Conservation (phyloP, 805 yeast genomes). For the Candida khao-thaluensis region DNA sequence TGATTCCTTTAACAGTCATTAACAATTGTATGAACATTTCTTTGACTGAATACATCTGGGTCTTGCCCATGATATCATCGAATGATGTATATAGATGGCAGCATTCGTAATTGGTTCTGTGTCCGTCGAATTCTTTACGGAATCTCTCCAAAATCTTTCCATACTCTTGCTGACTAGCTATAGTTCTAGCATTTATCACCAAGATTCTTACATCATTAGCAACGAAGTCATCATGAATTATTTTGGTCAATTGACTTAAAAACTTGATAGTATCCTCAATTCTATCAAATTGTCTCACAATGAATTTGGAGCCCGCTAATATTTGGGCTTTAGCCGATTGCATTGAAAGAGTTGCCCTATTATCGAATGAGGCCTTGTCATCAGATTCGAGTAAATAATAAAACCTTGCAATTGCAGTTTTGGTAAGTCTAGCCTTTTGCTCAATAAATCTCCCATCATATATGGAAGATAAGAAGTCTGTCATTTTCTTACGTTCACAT, state of each 20-base stretch:
- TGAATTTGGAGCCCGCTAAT: conserved; percentile 63
- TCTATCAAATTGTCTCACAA: conserved; percentile 63
- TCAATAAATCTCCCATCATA: conserved; percentile 87
- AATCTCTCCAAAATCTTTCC: conserved; percentile 40
- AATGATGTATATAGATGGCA: conserved; percentile 43
- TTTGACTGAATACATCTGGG: conserved; percentile 64
- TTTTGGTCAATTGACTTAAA: conserved; percentile 48
- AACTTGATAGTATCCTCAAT: conserved; percentile 73
- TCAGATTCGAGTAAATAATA: conserved; percentile 74
- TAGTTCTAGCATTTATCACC: conserved; percentile 51
- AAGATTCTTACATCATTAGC: conserved; percentile 25
- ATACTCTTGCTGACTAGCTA: conserved; percentile 54
- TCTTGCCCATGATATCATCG: conserved; percentile 67
- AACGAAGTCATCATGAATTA: conserved; percentile 39
- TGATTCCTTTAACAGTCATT: conserved; percentile 76
- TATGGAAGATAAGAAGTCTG: conserved; percentile 80
- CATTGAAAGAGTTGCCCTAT: neutral
- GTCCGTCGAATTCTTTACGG: conserved; percentile 41
- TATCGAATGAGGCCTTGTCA: conserved; percentile 1
- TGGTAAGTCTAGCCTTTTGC: conserved; percentile 74
- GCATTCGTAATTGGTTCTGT: conserved; percentile 29
- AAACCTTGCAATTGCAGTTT: conserved; percentile 65
- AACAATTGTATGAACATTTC: conserved; percentile 77
- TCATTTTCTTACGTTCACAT: conserved; percentile 87
- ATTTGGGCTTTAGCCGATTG: conserved; percentile 75